Evolutionary conservation across 2,329 filamentous ascomycete species (phyloP).

Genomic region (Escovopsis sp.): DNA sequence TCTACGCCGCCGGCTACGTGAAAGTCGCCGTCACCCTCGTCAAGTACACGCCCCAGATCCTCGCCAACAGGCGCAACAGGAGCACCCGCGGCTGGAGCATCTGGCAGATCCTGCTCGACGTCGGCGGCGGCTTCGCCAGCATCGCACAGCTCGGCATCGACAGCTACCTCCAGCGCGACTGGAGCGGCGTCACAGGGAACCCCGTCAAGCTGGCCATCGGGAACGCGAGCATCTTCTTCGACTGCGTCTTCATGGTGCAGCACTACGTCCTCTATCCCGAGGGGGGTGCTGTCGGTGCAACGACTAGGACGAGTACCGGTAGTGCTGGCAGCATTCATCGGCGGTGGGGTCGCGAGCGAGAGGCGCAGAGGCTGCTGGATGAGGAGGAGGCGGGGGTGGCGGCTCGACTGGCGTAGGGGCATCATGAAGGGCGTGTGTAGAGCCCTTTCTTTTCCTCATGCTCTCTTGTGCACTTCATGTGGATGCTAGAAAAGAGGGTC

Average conservation of each 20-base stretch:
- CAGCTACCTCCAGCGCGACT: conserved; percentile 69
- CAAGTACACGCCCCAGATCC: conserved; percentile 83
- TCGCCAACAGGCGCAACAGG: conserved; percentile 68
- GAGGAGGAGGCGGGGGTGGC: too few relatives aligned
- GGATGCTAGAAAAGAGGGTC: too few relatives aligned
- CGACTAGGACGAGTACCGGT: too few relatives aligned
- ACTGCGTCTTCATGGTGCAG: conserved; percentile 72
- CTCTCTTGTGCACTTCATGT: too few relatives aligned
- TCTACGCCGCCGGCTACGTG: conserved; percentile 64
- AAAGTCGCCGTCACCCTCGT: conserved; percentile 79
- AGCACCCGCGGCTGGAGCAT: conserved; percentile 87
- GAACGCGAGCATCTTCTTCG: conserved; percentile 75
- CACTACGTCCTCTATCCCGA: conserved; percentile 64
- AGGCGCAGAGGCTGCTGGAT: neutral
- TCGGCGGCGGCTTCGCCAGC: conserved; percentile 67
- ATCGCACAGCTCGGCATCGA: conserved; percentile 72
- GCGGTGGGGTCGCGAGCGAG: neutral
- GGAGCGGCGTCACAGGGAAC: conserved; percentile 83
- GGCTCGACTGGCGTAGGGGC: too few relatives aligned
- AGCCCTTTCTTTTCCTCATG: too few relatives aligned
- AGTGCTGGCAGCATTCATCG: too few relatives aligned
- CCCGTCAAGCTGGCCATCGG: conserved; percentile 78
- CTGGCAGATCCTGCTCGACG: conserved; percentile 66
- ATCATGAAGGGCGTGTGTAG: too few relatives aligned
- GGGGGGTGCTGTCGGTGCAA: conserved; percentile 1